Evolutionary conservation across 805 yeast species (phyloP), one percentile per base, ranked within the genome.

Genomic region (Nakazawaea ernobii): DNA sequence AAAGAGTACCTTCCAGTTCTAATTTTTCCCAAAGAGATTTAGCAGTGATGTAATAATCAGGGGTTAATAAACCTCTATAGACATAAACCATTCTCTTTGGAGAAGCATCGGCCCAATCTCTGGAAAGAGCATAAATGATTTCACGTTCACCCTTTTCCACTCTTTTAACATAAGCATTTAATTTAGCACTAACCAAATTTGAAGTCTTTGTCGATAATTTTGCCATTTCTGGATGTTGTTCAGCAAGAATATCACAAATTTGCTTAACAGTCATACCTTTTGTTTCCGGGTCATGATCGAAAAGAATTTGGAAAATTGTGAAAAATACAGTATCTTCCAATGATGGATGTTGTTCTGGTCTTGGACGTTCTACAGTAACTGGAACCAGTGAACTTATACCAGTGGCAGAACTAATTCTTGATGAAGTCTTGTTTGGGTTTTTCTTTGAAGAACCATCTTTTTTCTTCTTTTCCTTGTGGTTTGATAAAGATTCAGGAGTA

Each of bases 101-200:
- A 2, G 89, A 81, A 14, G 92, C 89, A 62, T 86, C 92, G 3
- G 95, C 92, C 95, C 95, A 86, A 63, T 86, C 94, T 66, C 95
- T 77, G 1, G 89, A 82, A 38, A 86, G 67, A 15, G 92, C 88
- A 62, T 86, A 86, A 49, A 76, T 75, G 57, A 86, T 71, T 38
- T 79, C 74, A 52, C 80, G 73, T 61, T 86, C 95, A 54, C 94
- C 94, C 59, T 86, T 86, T 60, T 86, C 95, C 29, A 86, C 86
- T 57, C 91, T 77, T 61, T 86, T 86, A 41, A 86, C 94, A 59
- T 86, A 86, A 15, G 94, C 94, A 61, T 86, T 86, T 55, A 86
- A 69, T 61, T 86, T 86, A 15, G 95, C 95, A 54, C 86, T 78
- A 2, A 86, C 91, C 54, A 86, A 65, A 60, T 86, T 86, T 26